Evolutionary conservation across 2,329 filamentous ascomycete genomes (phyloP).

Genomic region (Sporothrix dimorphospora): DNA sequence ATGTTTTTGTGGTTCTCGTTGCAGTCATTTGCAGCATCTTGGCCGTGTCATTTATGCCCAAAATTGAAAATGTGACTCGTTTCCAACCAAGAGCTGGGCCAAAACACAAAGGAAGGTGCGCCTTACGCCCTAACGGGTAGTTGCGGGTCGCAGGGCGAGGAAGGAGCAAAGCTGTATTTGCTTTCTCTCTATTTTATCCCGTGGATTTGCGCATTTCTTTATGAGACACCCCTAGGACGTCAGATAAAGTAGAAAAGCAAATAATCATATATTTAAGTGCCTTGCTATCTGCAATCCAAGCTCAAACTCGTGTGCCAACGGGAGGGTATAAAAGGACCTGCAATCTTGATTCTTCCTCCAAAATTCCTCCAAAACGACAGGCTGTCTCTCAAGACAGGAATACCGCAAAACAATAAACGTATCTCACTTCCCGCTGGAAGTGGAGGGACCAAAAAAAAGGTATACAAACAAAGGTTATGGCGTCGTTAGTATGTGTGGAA

Average conservation of each 20-base stretch:
- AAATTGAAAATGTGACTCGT: slow-evolving; percentile 2
- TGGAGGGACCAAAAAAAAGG: background rate
- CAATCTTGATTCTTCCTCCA: background rate
- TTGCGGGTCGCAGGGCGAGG: background rate
- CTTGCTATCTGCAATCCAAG: background rate
- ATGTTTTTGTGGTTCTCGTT: slow-evolving; percentile 23
- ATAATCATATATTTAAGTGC: background rate
- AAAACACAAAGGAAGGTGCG: background rate
- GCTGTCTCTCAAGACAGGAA: background rate
- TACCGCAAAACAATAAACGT: background rate
- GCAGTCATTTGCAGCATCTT: background rate
- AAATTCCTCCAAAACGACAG: background rate
- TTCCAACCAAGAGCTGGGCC: background rate
- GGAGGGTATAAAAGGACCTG: background rate
- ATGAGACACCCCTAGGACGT: no score
- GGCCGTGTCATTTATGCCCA: slow-evolving; percentile 17
- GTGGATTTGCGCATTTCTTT: no score
- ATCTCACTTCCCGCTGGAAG: background rate
- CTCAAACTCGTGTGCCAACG: no score
- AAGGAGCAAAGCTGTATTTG: background rate
- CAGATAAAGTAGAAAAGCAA: background rate
- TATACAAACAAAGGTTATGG: background rate
- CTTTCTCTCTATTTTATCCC: no score
- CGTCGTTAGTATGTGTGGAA: background rate
- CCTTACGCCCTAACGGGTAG: background rate